phyloP scores from a whole-genome alignment of 352 stramenopile species.

The Globisporangium perplexum region DNA sequence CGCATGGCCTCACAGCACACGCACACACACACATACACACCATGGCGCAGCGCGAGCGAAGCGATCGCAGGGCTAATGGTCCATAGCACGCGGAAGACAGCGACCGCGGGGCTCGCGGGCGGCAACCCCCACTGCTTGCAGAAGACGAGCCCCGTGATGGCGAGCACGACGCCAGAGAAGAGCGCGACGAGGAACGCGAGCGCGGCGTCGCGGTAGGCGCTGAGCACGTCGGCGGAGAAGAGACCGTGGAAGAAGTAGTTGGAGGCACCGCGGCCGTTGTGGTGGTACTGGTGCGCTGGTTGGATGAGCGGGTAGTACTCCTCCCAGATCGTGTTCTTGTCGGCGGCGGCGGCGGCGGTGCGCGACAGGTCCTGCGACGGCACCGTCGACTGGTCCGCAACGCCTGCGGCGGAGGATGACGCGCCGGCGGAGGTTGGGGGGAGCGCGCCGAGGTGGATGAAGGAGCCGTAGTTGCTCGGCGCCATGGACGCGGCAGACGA shows the following conservation, averaged over 20 bases:
- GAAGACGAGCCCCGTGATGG: conserved; percentile 77
- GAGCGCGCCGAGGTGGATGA: conserved; percentile 25
- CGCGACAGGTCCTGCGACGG: not conserved
- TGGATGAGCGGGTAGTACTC: conserved; percentile 88
- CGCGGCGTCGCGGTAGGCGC: conserved; percentile 76
- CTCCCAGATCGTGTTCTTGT: conserved; percentile 75
- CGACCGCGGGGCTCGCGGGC: conserved; percentile 43
- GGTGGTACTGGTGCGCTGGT: conserved; percentile 73
- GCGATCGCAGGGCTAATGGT: conserved; percentile 62
- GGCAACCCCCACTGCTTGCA: conserved; percentile 77
- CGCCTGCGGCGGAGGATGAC: not conserved
- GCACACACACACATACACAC: no score
- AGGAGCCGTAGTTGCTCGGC: conserved; percentile 29
- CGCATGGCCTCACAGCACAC: conserved; percentile 2
- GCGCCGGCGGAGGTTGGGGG: not conserved
- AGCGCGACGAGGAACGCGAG: conserved; percentile 75
- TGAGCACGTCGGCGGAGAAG: conserved; percentile 84
- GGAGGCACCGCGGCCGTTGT: conserved; percentile 62
- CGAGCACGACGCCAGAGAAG: conserved; percentile 75
- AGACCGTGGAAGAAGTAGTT: conserved; percentile 88
- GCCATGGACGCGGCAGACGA: conserved; percentile 6
- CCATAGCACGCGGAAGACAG: conserved; percentile 57
- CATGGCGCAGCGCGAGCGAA: conserved; percentile 69
- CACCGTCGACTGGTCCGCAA: not conserved
- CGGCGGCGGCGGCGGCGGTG: not conserved